Percentiles rank a stretch among this genome's conserved stretches.
These are phyloP conservation scores for Talaromyces sp. DNA, from an alignment of 2,329 filamentous ascomycete species.

Conservation along the genomic window DNA sequence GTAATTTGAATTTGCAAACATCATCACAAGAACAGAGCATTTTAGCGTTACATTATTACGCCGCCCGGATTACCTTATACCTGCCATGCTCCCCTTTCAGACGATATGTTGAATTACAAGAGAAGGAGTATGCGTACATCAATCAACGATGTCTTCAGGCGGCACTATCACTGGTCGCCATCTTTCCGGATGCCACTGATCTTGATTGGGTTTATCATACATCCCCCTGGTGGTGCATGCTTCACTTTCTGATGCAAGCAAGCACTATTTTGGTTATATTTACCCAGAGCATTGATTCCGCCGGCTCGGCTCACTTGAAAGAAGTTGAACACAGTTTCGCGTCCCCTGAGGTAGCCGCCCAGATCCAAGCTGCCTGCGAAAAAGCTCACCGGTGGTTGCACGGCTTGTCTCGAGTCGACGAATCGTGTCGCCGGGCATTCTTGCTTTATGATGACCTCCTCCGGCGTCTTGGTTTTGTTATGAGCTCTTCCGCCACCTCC, in stretches of 20 bases:
- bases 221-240: constrained; percentile 43
- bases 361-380: constrained; percentile 29
- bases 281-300: constrained; percentile 28
- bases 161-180: constrained; percentile 35
- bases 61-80: constrained; percentile 39
- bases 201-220: constrained; percentile 33
- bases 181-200: constrained; percentile 38
- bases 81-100: constrained; percentile 38
- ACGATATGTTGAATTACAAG: background rate
- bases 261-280: constrained; percentile 39
- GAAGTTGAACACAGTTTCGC: background rate
- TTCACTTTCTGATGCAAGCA: constrained; percentile 45
- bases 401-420: constrained; percentile 29
- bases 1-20: constrained; percentile 22
- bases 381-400: constrained; percentile 41
- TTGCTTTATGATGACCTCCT: constrained; percentile 32
- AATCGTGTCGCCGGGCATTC: constrained; percentile 36
- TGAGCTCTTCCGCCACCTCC: background rate
- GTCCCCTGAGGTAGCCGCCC: constrained; percentile 25
- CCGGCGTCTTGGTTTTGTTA: constrained; percentile 24
- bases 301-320: constrained; percentile 23
- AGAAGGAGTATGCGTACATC: constrained; percentile 20
- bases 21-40: constrained; percentile 32
- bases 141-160: constrained; percentile 39
- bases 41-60: constrained; percentile 43